Evolutionary conservation across 305 asterid species (phyloP).

Genomic region (Fraxinus nigra): DNA sequence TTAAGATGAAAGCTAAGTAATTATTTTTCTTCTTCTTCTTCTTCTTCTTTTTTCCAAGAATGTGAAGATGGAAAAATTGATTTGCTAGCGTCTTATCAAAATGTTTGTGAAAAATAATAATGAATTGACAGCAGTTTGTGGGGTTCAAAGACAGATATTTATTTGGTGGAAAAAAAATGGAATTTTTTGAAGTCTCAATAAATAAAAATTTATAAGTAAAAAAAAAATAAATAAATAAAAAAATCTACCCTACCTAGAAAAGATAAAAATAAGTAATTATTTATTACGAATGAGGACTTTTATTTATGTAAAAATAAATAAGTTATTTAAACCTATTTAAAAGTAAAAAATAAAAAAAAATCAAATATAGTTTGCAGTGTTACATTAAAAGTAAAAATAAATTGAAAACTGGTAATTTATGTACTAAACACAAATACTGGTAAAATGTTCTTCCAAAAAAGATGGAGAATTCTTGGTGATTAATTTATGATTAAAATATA

Average conservation of each 20-base stretch:
- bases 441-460: slow-evolving; percentile 20
- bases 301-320: neutral
- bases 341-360: neutral
- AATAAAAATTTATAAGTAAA: slow-evolving; percentile 10
- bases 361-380: neutral
- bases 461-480: slow-evolving; percentile 35
- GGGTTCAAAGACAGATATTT: slow-evolving; percentile 67
- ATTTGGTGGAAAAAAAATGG: slow-evolving; percentile 49
- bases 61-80: slow-evolving; percentile 32
- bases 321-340: neutral
- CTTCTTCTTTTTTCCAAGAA: slow-evolving; percentile 7
- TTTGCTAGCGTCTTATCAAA: slow-evolving; percentile 41
- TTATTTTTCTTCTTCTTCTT: neutral
- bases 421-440: slow-evolving; percentile 14
- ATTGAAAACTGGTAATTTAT: neutral
- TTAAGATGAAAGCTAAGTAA: neutral
- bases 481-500: slow-evolving; percentile 35
- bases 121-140: slow-evolving; percentile 85
- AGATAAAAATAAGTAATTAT: neutral
- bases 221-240: neutral
- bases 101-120: slow-evolving; percentile 43
- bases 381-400: neutral
- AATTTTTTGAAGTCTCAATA: neutral
- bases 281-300: neutral
- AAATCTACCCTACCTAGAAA: neutral